Conservation (phyloP, 306 rosid genomes). For the Erythrophleum fordii region DNA sequence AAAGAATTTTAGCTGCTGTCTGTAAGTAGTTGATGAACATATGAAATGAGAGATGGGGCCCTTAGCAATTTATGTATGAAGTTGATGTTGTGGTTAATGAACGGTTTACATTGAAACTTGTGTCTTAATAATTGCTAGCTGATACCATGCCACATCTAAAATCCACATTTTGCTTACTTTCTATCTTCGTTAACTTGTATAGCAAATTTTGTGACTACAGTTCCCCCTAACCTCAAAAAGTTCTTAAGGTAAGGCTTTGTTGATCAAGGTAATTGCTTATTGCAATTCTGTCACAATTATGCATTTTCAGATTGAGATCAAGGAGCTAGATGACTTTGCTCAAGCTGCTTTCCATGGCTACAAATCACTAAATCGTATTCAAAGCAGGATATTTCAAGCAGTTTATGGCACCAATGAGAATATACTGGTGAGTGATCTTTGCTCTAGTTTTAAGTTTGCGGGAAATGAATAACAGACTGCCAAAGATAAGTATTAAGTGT, state of each 20-base stretch:
- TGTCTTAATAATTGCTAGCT: slow-evolving; percentile 28
- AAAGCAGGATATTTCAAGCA: slow-evolving; percentile 86
- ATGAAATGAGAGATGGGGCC: slow-evolving; percentile 25
- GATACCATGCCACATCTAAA: slow-evolving; percentile 18
- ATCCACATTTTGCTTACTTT: slow-evolving; percentile 20
- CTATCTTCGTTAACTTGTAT: slow-evolving; percentile 8
- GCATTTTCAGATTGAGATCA: slow-evolving; percentile 77
- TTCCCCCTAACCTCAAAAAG: slow-evolving; percentile 24
- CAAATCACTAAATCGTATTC: slow-evolving; percentile 89
- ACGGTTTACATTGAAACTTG: slow-evolving; percentile 25
- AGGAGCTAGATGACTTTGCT: slow-evolving; percentile 93
- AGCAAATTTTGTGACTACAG: slow-evolving; percentile 22
- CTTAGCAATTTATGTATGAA: background rate
- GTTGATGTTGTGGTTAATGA: slow-evolving; percentile 20
- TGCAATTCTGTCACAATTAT: slow-evolving; percentile 35
- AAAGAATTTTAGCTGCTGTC: slow-evolving; percentile 23
- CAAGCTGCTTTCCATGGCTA: slow-evolving; percentile 97
- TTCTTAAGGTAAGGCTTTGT: slow-evolving; percentile 25
- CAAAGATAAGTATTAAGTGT: background rate
- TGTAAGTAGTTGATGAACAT: slow-evolving; percentile 20
- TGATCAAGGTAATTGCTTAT: slow-evolving; percentile 30
- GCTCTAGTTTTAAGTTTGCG: slow-evolving; percentile 18
- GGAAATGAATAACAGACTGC: background rate
- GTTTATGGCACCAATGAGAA: slow-evolving; percentile 92
- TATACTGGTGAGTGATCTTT: slow-evolving; percentile 72